Conservation (phyloP, 192 early-diverging fungal genomes). For the Umbelopsis vinacea region DNA sequence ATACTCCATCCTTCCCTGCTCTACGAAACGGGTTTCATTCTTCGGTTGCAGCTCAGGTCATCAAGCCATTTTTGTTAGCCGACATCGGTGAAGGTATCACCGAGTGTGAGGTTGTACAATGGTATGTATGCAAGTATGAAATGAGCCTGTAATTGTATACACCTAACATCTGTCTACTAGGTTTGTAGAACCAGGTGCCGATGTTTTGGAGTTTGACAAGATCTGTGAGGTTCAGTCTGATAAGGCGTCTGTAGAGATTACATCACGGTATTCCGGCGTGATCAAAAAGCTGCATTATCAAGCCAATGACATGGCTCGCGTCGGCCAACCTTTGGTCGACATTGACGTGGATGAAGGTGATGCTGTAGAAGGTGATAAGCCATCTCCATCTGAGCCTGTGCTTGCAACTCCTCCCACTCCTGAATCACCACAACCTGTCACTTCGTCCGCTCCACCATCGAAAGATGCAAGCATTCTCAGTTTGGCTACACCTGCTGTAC, state of each 20-base stretch:
- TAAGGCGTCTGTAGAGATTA: slow-evolving; percentile 99
- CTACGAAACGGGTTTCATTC: slow-evolving; percentile 52
- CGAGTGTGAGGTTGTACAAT: slow-evolving; percentile 97
- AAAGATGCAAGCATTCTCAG: slow-evolving; percentile 42
- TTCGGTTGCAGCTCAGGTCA: slow-evolving; percentile 41
- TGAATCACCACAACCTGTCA: not conserved
- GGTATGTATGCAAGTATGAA: slow-evolving; percentile 54
- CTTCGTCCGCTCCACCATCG: not conserved
- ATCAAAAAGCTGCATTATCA: slow-evolving; percentile 82
- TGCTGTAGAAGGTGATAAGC: slow-evolving; percentile 22
- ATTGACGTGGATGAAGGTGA: slow-evolving; percentile 45
- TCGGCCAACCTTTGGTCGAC: slow-evolving; percentile 77
- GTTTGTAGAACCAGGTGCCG: slow-evolving; percentile 93
- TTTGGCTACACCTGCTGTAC: slow-evolving; percentile 89
- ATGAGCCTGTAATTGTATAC: not conserved
- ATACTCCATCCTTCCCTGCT: not conserved
- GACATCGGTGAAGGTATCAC: slow-evolving; percentile 99
- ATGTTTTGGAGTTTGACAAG: slow-evolving; percentile 89
- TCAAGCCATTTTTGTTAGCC: slow-evolving; percentile 84
- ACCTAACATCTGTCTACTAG: slow-evolving; percentile 42
- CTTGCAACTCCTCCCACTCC: slow-evolving; percentile 6
- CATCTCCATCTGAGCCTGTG: slow-evolving; percentile 38
- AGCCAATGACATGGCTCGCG: slow-evolving; percentile 88
- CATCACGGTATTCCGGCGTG: slow-evolving; percentile 90
- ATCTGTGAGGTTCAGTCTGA: slow-evolving; percentile 98